A percentile compares a stretch with the other conserved stretches of the same genome.
phyloP scores from a whole-genome alignment of 805 yeast genomes.

The Spathaspora hagerdaliae region DNA sequence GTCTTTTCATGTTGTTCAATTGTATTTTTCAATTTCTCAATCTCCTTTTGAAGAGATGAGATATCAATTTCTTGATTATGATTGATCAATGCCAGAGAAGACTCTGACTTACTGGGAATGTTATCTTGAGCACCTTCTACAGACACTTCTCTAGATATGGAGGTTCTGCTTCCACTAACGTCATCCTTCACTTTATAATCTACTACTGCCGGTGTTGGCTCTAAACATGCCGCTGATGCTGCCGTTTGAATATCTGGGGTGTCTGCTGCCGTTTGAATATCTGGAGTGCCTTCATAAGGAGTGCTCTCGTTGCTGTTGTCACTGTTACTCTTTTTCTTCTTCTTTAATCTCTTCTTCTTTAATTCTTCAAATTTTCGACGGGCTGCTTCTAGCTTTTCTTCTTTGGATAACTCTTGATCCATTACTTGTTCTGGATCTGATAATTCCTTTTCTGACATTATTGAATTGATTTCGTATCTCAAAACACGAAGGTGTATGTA shows the following conservation, averaged over 20 bases:
- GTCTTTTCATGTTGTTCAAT: conserved; percentile 30
- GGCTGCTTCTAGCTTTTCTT: conserved; percentile 69
- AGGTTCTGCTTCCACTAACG: background rate
- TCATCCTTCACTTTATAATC: background rate
- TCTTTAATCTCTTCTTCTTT: conserved; percentile 53
- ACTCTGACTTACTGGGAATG: background rate
- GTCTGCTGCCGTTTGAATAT: background rate
- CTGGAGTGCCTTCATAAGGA: background rate
- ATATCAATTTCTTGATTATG: background rate
- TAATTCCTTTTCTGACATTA: conserved; percentile 11
- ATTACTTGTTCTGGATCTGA: background rate
- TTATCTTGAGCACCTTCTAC: background rate
- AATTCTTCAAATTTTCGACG: conserved; percentile 69
- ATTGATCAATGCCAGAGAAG: background rate
- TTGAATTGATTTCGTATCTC: background rate
- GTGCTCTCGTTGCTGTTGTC: background rate
- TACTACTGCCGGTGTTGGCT: background rate
- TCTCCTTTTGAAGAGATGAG: conserved; percentile 3
- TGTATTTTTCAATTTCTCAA: conserved; percentile 47
- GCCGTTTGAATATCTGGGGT: background rate
- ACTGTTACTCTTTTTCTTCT: conserved; percentile 34
- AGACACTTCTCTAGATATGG: background rate
- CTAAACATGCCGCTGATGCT: background rate
- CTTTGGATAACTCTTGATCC: conserved; percentile 36
- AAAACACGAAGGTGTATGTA: too few species aligned